Evolutionary conservation across 495 filamentous ascomycete species (phyloP).

Genomic region (Aspergillus cristatus): DNA sequence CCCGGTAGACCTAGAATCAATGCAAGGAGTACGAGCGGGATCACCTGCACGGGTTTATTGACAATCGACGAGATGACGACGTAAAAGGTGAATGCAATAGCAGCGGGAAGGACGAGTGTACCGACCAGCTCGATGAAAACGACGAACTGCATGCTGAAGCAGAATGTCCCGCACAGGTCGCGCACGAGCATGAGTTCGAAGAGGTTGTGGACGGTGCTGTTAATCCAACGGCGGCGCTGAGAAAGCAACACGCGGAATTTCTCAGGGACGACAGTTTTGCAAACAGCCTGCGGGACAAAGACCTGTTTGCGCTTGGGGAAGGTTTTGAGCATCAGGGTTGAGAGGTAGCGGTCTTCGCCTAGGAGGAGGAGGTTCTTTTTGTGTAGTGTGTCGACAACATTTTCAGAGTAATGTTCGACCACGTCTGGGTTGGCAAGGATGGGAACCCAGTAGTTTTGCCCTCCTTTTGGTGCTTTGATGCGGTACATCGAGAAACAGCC

Average conservation of each 20-base stretch:
- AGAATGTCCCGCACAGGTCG: constrained; percentile 97
- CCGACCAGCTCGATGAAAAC: constrained; percentile 94
- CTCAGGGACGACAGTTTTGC: constrained; percentile 95
- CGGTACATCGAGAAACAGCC: constrained; percentile 99
- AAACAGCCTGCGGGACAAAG: constrained; percentile 96
- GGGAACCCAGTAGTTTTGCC: constrained; percentile 98
- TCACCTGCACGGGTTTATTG: constrained; percentile 72
- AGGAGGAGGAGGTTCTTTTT: constrained; percentile 95
- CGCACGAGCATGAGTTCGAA: constrained; percentile 95
- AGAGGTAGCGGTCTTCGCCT: constrained; percentile 94
- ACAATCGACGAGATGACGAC: constrained; percentile 85
- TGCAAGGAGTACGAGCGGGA: constrained; percentile 82
- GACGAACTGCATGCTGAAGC: constrained; percentile 99
- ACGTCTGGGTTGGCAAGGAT: constrained; percentile 98
- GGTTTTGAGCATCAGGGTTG: constrained; percentile 94
- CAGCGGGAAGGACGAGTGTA: constrained; percentile 88
- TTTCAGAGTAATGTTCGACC: constrained; percentile 98
- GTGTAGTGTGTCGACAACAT: constrained; percentile 97
- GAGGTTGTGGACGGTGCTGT: constrained; percentile 97
- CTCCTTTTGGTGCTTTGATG: constrained; percentile 97
- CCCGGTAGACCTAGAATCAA: constrained; percentile 92
- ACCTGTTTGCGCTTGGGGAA: constrained; percentile 99
- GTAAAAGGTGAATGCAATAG: constrained; percentile 95
- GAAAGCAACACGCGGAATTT: constrained; percentile 86
- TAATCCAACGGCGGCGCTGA: constrained; percentile 96